Percentiles rank a stretch among this genome's conserved stretches.
These are phyloP conservation scores for Neurospora africana DNA, from an alignment of 495 filamentous ascomycete genomes.

Conservation along the genomic window DNA sequence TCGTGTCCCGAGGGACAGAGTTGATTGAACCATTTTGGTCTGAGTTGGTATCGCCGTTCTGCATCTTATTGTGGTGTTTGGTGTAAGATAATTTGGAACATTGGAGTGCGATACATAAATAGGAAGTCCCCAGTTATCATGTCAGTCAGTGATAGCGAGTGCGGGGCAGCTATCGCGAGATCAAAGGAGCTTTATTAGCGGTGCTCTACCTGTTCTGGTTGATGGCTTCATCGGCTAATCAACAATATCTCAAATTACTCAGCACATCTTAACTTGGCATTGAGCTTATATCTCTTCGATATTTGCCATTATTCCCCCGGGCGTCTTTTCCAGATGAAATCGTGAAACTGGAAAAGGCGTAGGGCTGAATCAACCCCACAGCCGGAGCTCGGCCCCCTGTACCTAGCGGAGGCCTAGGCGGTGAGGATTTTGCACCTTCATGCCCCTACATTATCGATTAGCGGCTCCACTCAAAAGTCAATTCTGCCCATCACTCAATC, in stretches of 20 bases:
- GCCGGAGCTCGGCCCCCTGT: neutral
- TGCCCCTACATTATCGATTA: neutral
- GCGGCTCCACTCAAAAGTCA: constrained; percentile 23
- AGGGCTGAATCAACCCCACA: neutral
- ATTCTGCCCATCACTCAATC: neutral
- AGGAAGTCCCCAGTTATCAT: neutral
- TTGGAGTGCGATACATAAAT: neutral
- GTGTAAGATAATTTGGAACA: neutral
- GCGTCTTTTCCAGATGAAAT: neutral
- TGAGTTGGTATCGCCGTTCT: neutral
- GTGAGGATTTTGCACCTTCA: neutral
- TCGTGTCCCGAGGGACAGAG: neutral
- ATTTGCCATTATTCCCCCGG: neutral
- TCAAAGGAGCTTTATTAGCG: neutral
- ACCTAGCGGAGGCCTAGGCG: neutral
- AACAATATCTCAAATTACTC: neutral
- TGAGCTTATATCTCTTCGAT: neutral
- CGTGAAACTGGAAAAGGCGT: neutral
- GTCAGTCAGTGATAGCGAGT: neutral
- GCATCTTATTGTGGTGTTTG: neutral
- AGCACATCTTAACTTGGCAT: neutral
- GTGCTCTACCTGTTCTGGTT: neutral
- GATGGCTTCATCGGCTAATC: neutral
- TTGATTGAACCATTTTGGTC: neutral
- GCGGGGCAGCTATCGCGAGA: neutral